These are phyloP conservation scores for Apiospora sp. DNA, from an alignment of 2,329 filamentous ascomycete genomes.

Conservation along the genomic window DNA sequence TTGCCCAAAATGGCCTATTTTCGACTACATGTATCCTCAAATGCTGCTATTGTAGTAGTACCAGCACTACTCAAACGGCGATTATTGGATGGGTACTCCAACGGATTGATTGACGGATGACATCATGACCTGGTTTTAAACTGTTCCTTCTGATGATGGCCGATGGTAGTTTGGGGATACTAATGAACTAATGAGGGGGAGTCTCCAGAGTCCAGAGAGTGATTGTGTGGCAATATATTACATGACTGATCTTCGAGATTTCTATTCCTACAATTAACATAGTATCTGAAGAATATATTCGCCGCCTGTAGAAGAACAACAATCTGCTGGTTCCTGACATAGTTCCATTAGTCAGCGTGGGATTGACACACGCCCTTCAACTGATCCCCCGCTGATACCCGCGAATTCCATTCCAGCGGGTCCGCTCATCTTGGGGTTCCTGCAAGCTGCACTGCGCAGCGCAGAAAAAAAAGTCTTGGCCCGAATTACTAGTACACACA, in stretches of 20 bases:
- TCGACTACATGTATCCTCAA: neutral
- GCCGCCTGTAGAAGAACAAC: neutral
- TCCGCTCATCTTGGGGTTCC: slow-evolving; percentile 13
- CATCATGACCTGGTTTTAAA: slow-evolving; percentile 12
- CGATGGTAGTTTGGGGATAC: neutral
- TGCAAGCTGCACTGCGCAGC: slow-evolving; percentile 4
- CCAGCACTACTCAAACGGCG: neutral
- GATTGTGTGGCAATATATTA: neutral
- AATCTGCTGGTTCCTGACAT: neutral
- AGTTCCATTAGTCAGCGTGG: slow-evolving; percentile 7
- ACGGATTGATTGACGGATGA: slow-evolving; percentile 2
- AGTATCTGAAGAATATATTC: neutral
- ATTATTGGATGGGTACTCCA: neutral
- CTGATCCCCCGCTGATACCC: slow-evolving; percentile 16
- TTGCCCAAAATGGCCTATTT: neutral
- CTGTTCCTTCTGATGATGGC: neutral
- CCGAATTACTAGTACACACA: slow-evolving; percentile 3
- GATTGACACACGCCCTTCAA: neutral
- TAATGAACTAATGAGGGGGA: neutral
- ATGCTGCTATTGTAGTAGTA: neutral
- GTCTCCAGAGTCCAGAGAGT: neutral
- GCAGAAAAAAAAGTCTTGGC: slow-evolving; percentile 22
- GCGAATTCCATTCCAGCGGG: slow-evolving; percentile 7
- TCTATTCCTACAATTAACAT: neutral
- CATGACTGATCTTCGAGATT: no score